phyloP scores from a whole-genome alignment of 2,329 filamentous ascomycete genomes.

The Geosmithia putterillii region DNA sequence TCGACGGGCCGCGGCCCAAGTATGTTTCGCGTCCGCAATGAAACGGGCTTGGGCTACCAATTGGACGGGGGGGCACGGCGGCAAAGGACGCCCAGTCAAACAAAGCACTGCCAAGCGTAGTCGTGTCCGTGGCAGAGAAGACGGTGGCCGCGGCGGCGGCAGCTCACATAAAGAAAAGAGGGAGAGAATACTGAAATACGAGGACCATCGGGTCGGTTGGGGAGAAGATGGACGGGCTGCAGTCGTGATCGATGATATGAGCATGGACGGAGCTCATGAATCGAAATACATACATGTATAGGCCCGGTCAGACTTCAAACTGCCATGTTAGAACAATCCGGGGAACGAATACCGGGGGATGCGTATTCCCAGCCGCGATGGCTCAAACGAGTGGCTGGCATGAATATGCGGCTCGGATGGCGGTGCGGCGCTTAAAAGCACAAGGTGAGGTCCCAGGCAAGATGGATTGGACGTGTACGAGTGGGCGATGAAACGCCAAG shows the following conservation, averaged over 20 bases:
- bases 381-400: neutral
- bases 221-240: neutral
- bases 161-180: neutral
- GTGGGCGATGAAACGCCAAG: neutral
- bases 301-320: neutral
- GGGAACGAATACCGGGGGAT: neutral
- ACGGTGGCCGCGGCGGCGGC: neutral
- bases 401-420: neutral
- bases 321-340: neutral
- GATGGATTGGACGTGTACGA: neutral
- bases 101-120: neutral
- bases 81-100: neutral
- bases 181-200: neutral
- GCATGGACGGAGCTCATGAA: neutral
- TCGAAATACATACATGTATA: neutral
- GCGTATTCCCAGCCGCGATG: neutral
- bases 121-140: too few species aligned
- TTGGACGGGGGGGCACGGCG: neutral
- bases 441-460: neutral
- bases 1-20: too few species aligned
- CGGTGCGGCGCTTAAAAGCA: neutral
- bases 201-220: neutral
- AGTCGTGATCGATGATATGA: too few species aligned
- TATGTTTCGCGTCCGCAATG: neutral
- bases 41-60: neutral